Percentiles rank a stretch among this genome's conserved stretches.
Conservation (phyloP, 1,284 basidiomycete species). For the Heliocybe sulcata region DNA sequence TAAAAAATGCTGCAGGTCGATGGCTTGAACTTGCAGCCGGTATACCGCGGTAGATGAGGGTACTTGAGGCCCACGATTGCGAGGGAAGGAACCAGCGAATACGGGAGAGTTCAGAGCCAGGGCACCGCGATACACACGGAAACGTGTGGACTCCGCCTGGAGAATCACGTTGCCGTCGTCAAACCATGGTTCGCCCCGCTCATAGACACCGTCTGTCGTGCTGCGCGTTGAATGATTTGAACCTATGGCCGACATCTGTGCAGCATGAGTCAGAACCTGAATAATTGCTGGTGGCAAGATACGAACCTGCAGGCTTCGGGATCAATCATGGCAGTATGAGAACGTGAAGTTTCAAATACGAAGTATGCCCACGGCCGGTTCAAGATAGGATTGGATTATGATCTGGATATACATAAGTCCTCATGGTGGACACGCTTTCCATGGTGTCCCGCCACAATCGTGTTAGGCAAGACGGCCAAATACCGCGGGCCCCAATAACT, state of each 20-base stretch:
- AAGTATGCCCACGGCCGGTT: too few relatives aligned
- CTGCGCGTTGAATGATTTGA: background rate
- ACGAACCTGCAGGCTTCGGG: too few relatives aligned
- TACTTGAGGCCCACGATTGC: background rate
- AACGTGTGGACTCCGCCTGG: conserved; percentile 6
- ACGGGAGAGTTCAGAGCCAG: background rate
- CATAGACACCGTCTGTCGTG: background rate
- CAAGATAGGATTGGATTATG: too few relatives aligned
- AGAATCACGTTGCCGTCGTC: conserved; percentile 4
- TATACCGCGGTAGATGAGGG: background rate
- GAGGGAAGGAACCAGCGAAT: background rate
- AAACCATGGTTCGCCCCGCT: background rate
- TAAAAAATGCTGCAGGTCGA: background rate
- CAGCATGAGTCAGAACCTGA: too few relatives aligned
- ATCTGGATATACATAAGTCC: too few relatives aligned
- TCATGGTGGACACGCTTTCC: too few relatives aligned
- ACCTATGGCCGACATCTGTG: background rate
- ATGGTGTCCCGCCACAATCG: too few relatives aligned
- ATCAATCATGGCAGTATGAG: too few relatives aligned
- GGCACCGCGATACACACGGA: conserved; percentile 1
- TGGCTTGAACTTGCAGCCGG: background rate
- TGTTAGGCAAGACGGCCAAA: too few relatives aligned
- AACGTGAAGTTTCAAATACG: too few relatives aligned
- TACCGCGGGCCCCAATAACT: too few relatives aligned
- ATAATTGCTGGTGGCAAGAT: too few relatives aligned